Conservation (phyloP, 768 basidiomycete species). For the Bullera alba region DNA sequence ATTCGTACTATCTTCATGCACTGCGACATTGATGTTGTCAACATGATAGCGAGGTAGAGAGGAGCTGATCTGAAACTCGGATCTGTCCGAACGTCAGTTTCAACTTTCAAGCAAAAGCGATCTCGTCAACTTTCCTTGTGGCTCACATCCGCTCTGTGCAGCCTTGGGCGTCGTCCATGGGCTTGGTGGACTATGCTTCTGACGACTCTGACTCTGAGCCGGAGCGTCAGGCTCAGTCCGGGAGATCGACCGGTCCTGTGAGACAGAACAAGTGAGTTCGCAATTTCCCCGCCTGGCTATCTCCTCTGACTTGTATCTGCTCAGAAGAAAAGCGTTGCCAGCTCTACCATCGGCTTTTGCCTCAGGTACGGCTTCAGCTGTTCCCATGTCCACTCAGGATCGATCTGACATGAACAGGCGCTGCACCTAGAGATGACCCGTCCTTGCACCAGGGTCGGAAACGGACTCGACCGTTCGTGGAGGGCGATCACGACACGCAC, state of each 20-base stretch:
- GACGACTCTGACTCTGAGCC: slow-evolving; percentile 7
- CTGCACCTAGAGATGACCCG: slow-evolving; percentile 63
- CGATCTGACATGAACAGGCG: neutral
- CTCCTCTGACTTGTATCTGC: neutral
- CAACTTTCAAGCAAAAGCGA: no score
- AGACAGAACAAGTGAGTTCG: no score
- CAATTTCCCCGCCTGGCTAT: neutral
- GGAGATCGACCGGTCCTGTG: no score
- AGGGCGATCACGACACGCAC: slow-evolving; percentile 77
- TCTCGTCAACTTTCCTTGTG: no score
- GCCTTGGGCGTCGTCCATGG: no score
- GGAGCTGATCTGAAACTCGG: no score
- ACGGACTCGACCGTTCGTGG: slow-evolving; percentile 68
- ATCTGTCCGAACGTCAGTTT: no score
- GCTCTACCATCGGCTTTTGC: neutral
- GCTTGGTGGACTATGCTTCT: slow-evolving; percentile 18
- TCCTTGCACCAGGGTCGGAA: slow-evolving; percentile 74
- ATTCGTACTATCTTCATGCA: no score
- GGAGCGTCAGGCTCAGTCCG: no score
- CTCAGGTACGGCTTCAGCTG: neutral
- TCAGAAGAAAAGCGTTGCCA: slow-evolving; percentile 1
- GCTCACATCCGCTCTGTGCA: no score
- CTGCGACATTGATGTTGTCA: no score
- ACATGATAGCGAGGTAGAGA: no score
- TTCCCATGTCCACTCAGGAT: neutral